Evolutionary conservation across 148 eudicot species (phyloP), one percentile per base, ranked within the genome.

Genomic region (Heliamphora exappendiculata): DNA sequence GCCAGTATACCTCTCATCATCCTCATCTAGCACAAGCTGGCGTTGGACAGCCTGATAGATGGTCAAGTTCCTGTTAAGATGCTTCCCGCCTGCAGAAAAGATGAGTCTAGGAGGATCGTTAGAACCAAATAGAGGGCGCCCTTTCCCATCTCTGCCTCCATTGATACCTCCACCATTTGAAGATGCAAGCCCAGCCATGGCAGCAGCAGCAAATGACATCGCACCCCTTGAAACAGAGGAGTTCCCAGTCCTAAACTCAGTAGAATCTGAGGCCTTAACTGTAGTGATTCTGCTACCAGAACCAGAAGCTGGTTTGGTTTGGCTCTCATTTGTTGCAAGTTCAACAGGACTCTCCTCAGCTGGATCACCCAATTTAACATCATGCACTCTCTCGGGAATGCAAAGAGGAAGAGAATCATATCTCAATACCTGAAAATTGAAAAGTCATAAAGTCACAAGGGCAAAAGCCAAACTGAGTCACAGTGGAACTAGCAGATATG

Each of bases 171-270:
- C 85, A 53, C 89, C 89, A 79, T 89, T 96, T 29, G 85, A 83
- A 57, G 98, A 88, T 63, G 93, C 87, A 78, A 96, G 91, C 58
- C 99, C 99, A 78, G 94, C 98, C 98, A 96, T 96, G 50, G 99
- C 97, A 78, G 99, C 94, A 70, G 99, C 99, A 65, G 99, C 98
- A 87, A 93, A 96, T 41, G 99, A 93, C 99, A 96, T 89, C 73
- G 98, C 90, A 83, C 97, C 97, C 83, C 98, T 87, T 63, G 99
- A 93, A 76, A 93, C 96, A 76, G 83, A 87, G 73, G 91, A 84
- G 53, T 84, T 79, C 24, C 89, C 97, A 77, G 86, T 85, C 62
- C 88, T 85, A n/a, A 89, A 83, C 65, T 90, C 96, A 0, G 84
- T 79, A 34, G 92, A 83, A 67, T 89, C 93, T 16, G 89, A 79